A percentile compares a stretch with the other conserved stretches of the same genome.
These are phyloP conservation scores for Aspergillus caelatus DNA, from an alignment of 2,329 filamentous ascomycete species.

Conservation along the genomic window DNA sequence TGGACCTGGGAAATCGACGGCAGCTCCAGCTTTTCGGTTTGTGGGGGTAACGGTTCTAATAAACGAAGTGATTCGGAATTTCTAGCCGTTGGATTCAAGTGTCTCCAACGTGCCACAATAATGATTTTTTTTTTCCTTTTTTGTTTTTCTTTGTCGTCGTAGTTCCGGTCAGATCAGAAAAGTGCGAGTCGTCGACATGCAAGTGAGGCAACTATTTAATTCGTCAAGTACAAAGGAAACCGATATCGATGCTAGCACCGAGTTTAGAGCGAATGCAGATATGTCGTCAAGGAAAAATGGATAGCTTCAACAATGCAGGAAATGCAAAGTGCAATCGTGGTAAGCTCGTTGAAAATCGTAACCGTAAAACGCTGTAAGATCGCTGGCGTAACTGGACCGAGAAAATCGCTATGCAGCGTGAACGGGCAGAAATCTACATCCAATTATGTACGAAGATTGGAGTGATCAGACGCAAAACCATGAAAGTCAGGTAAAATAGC, in stretches of 20 bases:
- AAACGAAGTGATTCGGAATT: conserved; percentile 16
- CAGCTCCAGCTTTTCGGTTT: conserved; percentile 92
- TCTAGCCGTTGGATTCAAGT: conserved; percentile 27
- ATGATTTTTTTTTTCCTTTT: not conserved
- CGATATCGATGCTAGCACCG: conserved; percentile 7
- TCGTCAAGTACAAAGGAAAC: conserved; percentile 10
- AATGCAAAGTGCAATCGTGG: conserved; percentile 33
- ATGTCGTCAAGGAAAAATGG: conserved; percentile 17
- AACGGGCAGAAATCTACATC: conserved; percentile 25
- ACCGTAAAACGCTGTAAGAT: conserved; percentile 31
- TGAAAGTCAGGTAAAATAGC: conserved; percentile 15
- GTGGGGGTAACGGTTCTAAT: conserved; percentile 35
- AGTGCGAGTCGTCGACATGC: conserved; percentile 10
- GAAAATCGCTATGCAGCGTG: conserved; percentile 23
- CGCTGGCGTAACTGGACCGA: conserved; percentile 22
- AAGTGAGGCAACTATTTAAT: conserved; percentile 14
- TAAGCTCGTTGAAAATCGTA: conserved; percentile 38
- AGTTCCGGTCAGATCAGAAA: not conserved
- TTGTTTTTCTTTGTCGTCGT: not conserved
- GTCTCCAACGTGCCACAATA: conserved; percentile 25
- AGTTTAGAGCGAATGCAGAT: conserved; percentile 11
- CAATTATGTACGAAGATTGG: conserved; percentile 21
- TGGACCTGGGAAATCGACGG: conserved; percentile 83
- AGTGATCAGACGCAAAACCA: conserved; percentile 17
- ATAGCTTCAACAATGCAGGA: conserved; percentile 26